Evolutionary conservation across 805 yeast species (phyloP).

Genomic region (Yamadazyma endophytica): DNA sequence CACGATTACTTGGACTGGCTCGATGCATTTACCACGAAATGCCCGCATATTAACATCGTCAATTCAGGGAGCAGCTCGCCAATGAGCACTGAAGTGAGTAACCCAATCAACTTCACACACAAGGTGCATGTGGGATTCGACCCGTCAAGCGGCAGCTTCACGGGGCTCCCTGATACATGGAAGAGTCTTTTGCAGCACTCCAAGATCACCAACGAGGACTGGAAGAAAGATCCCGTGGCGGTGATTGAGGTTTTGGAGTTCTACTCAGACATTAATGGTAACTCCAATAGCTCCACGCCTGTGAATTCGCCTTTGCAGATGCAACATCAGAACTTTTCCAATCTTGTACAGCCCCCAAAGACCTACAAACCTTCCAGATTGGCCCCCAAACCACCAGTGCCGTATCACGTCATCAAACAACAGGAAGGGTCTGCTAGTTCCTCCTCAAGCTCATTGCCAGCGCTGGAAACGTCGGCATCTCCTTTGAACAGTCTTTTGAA

Average conservation of each 20-base stretch:
- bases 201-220: constrained; percentile 57
- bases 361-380: constrained; percentile 32
- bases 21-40: constrained; percentile 77
- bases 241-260: constrained; percentile 59
- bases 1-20: constrained; percentile 86
- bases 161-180: constrained; percentile 59
- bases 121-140: constrained; percentile 87
- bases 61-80: constrained; percentile 1
- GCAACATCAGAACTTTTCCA: constrained; percentile 5
- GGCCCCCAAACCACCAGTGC: constrained; percentile 42
- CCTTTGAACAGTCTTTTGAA: constrained; percentile 32
- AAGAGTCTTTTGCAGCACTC: constrained; percentile 52
- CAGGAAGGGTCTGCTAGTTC: no score
- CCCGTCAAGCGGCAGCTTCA: constrained; percentile 62
- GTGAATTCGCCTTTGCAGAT: constrained; percentile 7
- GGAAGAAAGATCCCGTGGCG: constrained; percentile 61
- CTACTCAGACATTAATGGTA: constrained; percentile 32
- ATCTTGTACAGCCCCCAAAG: constrained; percentile 12
- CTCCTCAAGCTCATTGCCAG: background rate
- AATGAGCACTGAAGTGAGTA: constrained; percentile 55
- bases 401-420: constrained; percentile 30
- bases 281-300: constrained; percentile 6
- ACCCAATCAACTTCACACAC: constrained; percentile 93
- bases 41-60: constrained; percentile 48
- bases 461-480: constrained; percentile 15